Evolutionary conservation across 352 stramenopile genomes (phyloP).

Genomic region (Blastocystis sp.): DNA sequence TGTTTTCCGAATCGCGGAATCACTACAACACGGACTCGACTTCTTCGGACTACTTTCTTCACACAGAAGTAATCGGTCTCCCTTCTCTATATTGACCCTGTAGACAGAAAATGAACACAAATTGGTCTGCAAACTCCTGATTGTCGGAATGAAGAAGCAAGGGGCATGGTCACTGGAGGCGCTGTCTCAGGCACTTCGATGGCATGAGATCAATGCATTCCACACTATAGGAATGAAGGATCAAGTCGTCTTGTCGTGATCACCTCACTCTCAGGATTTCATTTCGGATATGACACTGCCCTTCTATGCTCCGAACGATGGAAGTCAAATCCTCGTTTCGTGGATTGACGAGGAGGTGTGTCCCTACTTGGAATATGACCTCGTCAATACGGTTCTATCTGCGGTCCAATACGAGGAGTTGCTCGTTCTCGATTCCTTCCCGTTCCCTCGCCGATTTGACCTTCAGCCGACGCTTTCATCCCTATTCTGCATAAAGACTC

Average conservation of each 20-base stretch:
- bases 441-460: neutral
- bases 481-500: neutral
- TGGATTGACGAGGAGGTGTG: neutral
- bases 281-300: too few species aligned
- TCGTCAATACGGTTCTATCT: neutral
- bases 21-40: neutral
- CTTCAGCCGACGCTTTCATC: neutral
- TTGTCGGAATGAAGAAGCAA: constrained; percentile 48
- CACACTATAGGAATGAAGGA: constrained; percentile 12
- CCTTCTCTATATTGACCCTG: neutral
- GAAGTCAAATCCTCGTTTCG: neutral
- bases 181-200: neutral
- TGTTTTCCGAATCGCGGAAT: constrained; percentile 41
- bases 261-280: too few species aligned
- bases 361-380: neutral
- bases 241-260: too few species aligned
- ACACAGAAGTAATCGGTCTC: neutral
- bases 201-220: neutral
- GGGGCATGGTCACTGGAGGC: constrained; percentile 16
- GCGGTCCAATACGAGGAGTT: neutral
- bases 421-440: constrained; percentile 20
- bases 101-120: neutral
- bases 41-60: neutral
- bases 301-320: too few species aligned
- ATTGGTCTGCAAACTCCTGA: neutral